Base-by-base conservation (phyloP, 169 alveolate species). In the Eimeria sp. region DNA sequence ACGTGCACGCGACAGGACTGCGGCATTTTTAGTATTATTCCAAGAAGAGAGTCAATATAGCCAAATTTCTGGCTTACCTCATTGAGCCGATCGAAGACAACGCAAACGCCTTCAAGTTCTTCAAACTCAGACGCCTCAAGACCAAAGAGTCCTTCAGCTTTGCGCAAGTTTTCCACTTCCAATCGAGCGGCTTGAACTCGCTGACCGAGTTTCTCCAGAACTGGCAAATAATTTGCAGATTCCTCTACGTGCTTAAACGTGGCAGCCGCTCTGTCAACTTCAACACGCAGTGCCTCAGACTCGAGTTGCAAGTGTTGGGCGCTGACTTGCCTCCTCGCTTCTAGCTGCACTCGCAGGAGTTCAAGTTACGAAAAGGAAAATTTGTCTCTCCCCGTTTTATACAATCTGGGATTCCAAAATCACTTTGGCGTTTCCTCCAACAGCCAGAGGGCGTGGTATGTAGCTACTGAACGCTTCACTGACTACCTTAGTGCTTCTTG, bases 141-240 rank as follows among this genome's bases (percentile, higher is more conserved):
- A 64, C 95, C 96, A 43, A 94, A 94, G 71, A 94, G 93, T 27
- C 68, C 89, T n/a, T 94, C 96, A 4, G 96, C 96, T 83, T 94
- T 94, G 27, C 60, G 90, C 40, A 83, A 62, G 33, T 66, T 89
- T 6, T 94, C 96, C 4, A 82, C 88, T 68, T 66, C 78, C 25
- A 62, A n/a, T 20, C 77, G 87, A 37, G 94, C 96, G 25, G 95
- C 89, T 6, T 54, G 76, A 14, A 94, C 94, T 10, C 71, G 37
- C 71, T 71, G 72, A 6, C 90, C 20, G 60, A 94, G 43, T 37
- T 68, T 76, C 72, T 82, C 77, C 33, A 94, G 82, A 23, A 46
- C 43, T 62, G 77, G 90, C 58, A 60, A 2, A 25, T 94, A 83
- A 3, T 52, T 71, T 37, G 71, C 33, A 23, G 89, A 56, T 30